A percentile compares a stretch with the other conserved stretches of the same genome.
Evolutionary conservation across 345 rosid genomes (phyloP).

Genomic region (Eucalyptus cloeziana): DNA sequence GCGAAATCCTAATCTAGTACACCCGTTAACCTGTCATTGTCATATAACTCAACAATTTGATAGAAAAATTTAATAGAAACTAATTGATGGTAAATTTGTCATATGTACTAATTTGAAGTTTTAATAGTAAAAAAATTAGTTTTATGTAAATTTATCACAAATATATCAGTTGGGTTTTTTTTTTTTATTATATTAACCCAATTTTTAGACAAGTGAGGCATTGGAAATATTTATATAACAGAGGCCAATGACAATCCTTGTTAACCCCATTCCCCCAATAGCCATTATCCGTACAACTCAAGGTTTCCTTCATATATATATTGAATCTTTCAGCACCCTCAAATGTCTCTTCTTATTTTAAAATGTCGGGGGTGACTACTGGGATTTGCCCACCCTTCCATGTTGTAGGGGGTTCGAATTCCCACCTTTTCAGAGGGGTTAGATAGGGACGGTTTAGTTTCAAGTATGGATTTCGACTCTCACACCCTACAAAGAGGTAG

Average conservation of each 20-base stretch:
- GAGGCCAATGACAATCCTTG: not conserved
- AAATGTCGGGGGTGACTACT: not conserved
- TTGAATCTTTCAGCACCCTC: not conserved
- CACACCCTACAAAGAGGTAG: no score
- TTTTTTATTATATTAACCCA: no score
- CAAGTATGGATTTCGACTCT: no score
- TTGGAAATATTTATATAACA: not conserved
- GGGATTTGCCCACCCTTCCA: no score
- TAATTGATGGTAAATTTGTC: rapidly evolving
- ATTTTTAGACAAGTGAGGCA: no score
- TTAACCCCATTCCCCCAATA: not conserved
- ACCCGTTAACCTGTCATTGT: not conserved
- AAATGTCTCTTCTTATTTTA: not conserved
- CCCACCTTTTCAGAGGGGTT: no score
- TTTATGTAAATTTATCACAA: rapidly evolving
- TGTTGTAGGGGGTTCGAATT: no score
- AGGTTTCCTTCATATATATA: not conserved
- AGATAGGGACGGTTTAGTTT: no score
- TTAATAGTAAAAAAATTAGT: not conserved
- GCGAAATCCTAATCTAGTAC: not conserved
- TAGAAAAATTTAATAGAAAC: rapidly evolving
- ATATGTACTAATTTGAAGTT: rapidly evolving
- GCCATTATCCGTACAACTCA: not conserved
- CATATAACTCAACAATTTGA: no score
- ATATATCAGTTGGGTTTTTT: rapidly evolving